These are phyloP conservation scores for Micromonas pusilla DNA, from an alignment of 139 green algal species.

Conservation along the genomic window DNA sequence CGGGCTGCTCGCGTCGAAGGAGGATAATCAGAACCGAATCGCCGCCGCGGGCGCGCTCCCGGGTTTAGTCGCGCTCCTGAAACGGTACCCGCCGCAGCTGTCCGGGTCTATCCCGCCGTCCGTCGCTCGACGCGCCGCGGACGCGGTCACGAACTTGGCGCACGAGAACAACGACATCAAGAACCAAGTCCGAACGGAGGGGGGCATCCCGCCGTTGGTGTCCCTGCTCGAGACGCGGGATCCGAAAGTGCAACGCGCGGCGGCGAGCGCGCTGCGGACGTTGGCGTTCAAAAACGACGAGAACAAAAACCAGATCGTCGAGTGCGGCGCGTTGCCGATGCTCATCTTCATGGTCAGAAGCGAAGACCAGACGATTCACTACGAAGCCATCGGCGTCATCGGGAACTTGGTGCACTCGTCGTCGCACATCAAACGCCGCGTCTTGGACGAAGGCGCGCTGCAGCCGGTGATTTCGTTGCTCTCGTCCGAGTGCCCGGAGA, in stretches of 20 bases:
- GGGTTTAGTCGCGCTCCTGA: conserved; percentile 58
- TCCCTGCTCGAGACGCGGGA: conserved; percentile 73
- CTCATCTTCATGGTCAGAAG: conserved; percentile 92
- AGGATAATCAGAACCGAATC: conserved; percentile 76
- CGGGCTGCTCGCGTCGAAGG: conserved; percentile 81
- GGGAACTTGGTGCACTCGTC: conserved; percentile 95
- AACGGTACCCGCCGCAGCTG: conserved; percentile 34
- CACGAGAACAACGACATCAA: conserved; percentile 95
- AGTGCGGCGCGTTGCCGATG: conserved; percentile 74
- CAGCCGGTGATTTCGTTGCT: conserved; percentile 93
- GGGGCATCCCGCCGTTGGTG: conserved; percentile 87
- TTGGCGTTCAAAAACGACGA: conserved; percentile 98
- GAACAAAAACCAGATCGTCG: conserved; percentile 96
- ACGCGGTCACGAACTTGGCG: conserved; percentile 93
- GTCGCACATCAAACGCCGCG: conserved; percentile 61
- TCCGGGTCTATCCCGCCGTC: background rate
- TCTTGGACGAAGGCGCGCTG: conserved; percentile 80
- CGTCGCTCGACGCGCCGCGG: conserved; percentile 72
- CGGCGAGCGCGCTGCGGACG: conserved; percentile 77
- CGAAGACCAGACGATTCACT: conserved; percentile 85
- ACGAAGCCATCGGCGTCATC: conserved; percentile 96
- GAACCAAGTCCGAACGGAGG: conserved; percentile 69
- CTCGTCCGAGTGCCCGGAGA: conserved; percentile 69
- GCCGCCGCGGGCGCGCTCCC: conserved; percentile 55
- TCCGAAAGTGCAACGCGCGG: conserved; percentile 80